Base-by-base conservation (phyloP, 2,329 filamentous ascomycete genomes). In the Didymella pomorum region DNA sequence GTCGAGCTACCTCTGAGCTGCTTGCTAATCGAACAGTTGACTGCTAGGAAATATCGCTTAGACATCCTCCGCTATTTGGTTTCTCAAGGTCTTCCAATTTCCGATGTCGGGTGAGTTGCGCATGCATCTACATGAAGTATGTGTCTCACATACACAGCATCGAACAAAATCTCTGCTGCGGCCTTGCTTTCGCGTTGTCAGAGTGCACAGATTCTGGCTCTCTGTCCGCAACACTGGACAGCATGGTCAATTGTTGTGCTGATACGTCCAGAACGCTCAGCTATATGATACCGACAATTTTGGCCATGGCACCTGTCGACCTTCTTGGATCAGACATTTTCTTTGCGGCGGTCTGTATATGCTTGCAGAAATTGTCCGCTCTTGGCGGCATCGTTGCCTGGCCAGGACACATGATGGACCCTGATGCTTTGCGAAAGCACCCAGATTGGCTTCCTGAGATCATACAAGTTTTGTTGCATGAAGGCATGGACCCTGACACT, bases 121-220 rank as follows among this genome's bases (percentile, higher is more conserved):
- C 6, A 18, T 2, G 5, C n/a, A 3, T 11, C 20, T 11, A 1
- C 1, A 4, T 39, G 9, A 4, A 18, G 1, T 6, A 2, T 3
- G 5, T 39, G 3, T 11, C 35, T 39, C 0, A 39, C 3, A 3
- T 4, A 2, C 8, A 39, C 8, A 39, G 35, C 9, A 1, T 11
- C 3, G n/a, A 39, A 11, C 8, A 10, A 2, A 39, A 9, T 39
- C 3, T 20, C 7, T 39, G 7, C 18, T 39, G n/a, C 7, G 35
- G 35, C 10, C 2, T 35, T 7, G 16, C 7, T 1, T n/a, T 2
- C 9, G 1, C 1, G 16, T 20, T 20, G 2, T 1, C 4, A 10
- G 6, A 8, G 3, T 39, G 9, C 5, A 9, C 8, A 35, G 16
- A 11, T 35, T 3, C 5, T 2, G 16, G 5, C 16, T 0, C 2